Base-by-base conservation (phyloP, 768 basidiomycete species). In the Neoboletus subvelutipes region DNA sequence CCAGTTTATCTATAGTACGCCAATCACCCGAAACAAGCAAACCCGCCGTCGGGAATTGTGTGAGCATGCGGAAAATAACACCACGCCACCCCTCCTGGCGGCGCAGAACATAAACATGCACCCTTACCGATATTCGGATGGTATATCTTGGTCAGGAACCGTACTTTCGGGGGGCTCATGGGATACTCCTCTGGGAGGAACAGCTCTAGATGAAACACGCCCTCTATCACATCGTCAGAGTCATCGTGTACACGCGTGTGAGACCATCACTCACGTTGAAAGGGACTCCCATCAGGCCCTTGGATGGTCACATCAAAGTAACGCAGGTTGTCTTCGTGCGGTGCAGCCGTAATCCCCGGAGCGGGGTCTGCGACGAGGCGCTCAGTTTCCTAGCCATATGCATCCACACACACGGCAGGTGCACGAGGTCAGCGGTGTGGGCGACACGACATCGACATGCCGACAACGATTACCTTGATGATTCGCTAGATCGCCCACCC, bases 131-230 rank as follows among this genome's bases (percentile, higher is more conserved):
- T 99, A 74, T 99, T 99, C 47, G 97, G 95, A 74, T 98, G 94
- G 78, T 96, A 95, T 79, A 98, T 96, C 87, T 94, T 95, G 55
- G 95, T 97, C 65, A 97, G 78, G 78, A 96, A 98, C 63, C 96
- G 83, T 56, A 99, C 97, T 76, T 99, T 99, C 24, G 97, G 97
- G 0, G 97, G 96, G 49, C 90, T 91, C 97, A 99, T 99, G 1
- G 97, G 97, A 76, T 99, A 99, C 73, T 98, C 97, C 74, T 98
- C 97, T 5, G 97, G 97, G 28, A 99, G 79, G 78, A 98, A 99
- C 43, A 99, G 80, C 74, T 99, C 97, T n/a, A 98, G 82, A 66
- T 87, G 90, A 78, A 98, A 98, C 20, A 90, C 79, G 22, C 96
- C 97, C 65, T 88, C 95, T 97, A 57, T 39, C 5, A 17, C 18